A percentile compares a stretch with the other conserved stretches of the same genome.
These are phyloP conservation scores for Viola odorata DNA, from an alignment of 345 rosid genomes.

Conservation along the genomic window DNA sequence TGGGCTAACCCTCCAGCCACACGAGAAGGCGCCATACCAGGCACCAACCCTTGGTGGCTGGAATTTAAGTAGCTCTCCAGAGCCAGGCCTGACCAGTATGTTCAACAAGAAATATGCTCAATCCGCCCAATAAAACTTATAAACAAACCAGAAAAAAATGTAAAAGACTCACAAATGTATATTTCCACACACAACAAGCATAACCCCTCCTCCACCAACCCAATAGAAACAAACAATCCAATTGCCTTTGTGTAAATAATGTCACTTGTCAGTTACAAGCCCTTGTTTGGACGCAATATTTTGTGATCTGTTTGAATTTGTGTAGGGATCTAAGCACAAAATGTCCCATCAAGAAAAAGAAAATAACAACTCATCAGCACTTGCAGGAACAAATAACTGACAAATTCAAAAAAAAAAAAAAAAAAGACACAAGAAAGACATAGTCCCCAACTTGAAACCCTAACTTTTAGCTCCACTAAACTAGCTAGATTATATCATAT, in stretches of 20 bases:
- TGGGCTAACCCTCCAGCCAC: constrained; percentile 79
- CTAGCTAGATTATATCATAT: neutral
- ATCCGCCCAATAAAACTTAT: constrained; percentile 21
- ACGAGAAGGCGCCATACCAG: constrained; percentile 67
- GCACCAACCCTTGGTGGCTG: constrained; percentile 47
- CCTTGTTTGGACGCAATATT: constrained; percentile 25
- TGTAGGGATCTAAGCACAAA: constrained; percentile 35
- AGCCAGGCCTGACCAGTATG: constrained; percentile 46
- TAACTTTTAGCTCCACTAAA: neutral
- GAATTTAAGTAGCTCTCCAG: constrained; percentile 72
- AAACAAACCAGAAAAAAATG: constrained; percentile 12
- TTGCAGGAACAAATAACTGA: constrained; percentile 3
- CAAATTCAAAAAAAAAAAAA: neutral
- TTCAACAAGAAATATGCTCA: constrained; percentile 24
- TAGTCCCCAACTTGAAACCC: neutral
- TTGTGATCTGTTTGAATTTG: constrained; percentile 34
- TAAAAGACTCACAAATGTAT: constrained; percentile 4
- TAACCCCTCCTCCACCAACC: constrained; percentile 25
- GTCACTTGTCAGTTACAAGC: constrained; percentile 24
- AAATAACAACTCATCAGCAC: constrained; percentile 21
- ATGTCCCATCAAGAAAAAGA: constrained; percentile 21
- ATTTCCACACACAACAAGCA: constrained; percentile 10
- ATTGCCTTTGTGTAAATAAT: constrained; percentile 15
- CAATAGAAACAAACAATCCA: constrained; percentile 18
- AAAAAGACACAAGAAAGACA: neutral